phyloP scores from a whole-genome alignment of 2,329 filamentous ascomycete species.

The Botrytis elliptica region DNA sequence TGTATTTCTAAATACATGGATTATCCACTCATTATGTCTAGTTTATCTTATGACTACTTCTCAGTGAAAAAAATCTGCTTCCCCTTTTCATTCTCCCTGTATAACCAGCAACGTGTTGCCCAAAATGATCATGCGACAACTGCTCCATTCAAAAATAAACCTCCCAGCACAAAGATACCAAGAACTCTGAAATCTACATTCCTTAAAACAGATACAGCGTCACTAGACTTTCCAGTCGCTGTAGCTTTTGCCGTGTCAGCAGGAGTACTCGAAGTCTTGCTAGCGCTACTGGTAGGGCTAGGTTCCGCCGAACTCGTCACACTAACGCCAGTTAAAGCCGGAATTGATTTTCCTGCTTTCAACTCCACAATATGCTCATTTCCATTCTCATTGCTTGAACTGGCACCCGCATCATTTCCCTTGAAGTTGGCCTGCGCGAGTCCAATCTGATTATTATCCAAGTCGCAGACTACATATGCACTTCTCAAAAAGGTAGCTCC shows the following conservation, averaged over 20 bases:
- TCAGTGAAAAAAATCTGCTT: neutral
- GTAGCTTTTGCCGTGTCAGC: neutral
- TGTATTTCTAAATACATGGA: too few species aligned
- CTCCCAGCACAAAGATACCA: neutral
- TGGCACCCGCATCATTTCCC: constrained; percentile 24
- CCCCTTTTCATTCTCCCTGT: too few species aligned
- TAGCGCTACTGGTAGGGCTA: neutral
- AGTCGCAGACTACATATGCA: constrained; percentile 55
- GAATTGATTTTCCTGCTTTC: constrained; percentile 26
- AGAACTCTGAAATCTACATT: neutral
- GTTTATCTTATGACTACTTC: neutral
- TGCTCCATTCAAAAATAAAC: neutral
- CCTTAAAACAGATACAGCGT: neutral
- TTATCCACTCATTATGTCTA: neutral
- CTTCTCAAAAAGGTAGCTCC: constrained; percentile 54
- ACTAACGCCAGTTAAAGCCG: constrained; percentile 19
- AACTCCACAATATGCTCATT: constrained; percentile 28
- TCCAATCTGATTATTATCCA: constrained; percentile 49
- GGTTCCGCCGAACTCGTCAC: constrained; percentile 3
- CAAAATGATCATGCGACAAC: neutral
- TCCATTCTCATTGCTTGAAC: neutral
- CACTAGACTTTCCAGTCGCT: neutral
- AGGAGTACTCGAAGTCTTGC: neutral
- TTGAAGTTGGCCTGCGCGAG: constrained; percentile 50
- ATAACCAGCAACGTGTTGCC: too few species aligned